Evolutionary conservation across 2,329 filamentous ascomycete genomes (phyloP), one percentile per base, ranked within the genome.

Genomic region (Penicillium vulpinum): DNA sequence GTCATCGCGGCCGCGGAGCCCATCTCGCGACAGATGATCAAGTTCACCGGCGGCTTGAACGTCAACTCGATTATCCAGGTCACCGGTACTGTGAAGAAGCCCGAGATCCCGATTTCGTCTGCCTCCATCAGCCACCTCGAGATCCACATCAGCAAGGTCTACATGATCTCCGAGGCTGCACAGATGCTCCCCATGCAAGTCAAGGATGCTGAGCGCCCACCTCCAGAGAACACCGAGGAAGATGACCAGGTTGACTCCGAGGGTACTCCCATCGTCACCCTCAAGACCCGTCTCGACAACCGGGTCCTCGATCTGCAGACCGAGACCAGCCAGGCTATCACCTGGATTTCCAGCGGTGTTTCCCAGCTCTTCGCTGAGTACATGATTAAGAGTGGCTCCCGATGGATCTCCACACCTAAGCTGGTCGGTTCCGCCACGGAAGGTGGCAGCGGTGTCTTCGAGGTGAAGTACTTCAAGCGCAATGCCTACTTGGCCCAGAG

Each of bases 391-490:
- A 84, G 84, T 58, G 85, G 86, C 52, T 96, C 96, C 74, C 86
- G 88, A 62, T 85, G 90, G 74, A 92, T 97, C 69, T 91, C 96
- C 73, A 90, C 92, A 2, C 92, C 94, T 10, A 93, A 92, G 74
- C 81, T 99, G 41, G 90, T 96, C 54, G 92, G 89, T 48, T 89
- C 93, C 15, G 90, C 94, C 5, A 94, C 91, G 4, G 94, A 99
- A 78, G 93, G 94, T 68, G 94, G 94, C 63, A 87, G 87, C 65
- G 95, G 93, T 72, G 93, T 97, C 39, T 97, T 99, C 75, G 83
- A 88, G 67, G 81, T 97, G 66, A 87, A 88, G 41, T 97, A 97
- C 78, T 97, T 97, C 74, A 90, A 89, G 64, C 85, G 88, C 70
- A 85, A 88, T 63, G 93, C 91, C 26, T 88, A 82, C 70, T 77